These are phyloP conservation scores for Mycocentrospora acerina DNA, from an alignment of 2,329 filamentous ascomycete genomes.

Conservation along the genomic window DNA sequence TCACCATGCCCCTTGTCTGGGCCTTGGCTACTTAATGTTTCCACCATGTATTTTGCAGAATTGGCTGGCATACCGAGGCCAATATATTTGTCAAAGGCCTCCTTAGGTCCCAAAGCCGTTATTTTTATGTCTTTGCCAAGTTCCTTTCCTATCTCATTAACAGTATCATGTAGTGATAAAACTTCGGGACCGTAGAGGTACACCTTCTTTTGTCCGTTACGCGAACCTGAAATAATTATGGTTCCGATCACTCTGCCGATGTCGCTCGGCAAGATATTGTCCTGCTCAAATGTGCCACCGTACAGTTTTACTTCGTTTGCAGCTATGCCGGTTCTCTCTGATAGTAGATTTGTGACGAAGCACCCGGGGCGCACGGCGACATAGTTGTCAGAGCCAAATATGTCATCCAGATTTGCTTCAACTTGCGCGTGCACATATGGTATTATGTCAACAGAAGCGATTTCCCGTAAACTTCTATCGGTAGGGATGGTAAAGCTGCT, in stretches of 20 bases:
- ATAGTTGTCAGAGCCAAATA: constrained; percentile 43
- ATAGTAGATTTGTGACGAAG: constrained; percentile 49
- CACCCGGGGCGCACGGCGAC: constrained; percentile 46
- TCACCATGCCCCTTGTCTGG: constrained; percentile 8
- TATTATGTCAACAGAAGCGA: constrained; percentile 24
- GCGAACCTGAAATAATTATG: constrained; percentile 40
- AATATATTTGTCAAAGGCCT: constrained; percentile 16
- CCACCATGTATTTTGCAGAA: constrained; percentile 1
- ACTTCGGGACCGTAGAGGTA: constrained; percentile 43
- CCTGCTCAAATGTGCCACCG: constrained; percentile 34
- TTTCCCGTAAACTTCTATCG: constrained; percentile 13
- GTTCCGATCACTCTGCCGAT: constrained; percentile 49
- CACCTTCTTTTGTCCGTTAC: constrained; percentile 31
- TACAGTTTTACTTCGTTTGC: constrained; percentile 35
- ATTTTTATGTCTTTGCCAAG: constrained; percentile 39
- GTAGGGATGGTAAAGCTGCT: constrained; percentile 35
- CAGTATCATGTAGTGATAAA: constrained; percentile 30
- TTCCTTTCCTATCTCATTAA: constrained; percentile 30
- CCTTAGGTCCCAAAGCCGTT: constrained; percentile 14
- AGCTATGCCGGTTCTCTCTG: constrained; percentile 28
- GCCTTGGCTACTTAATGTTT: constrained; percentile 3
- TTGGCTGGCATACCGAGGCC: constrained; percentile 2
- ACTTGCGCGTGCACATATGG: constrained; percentile 47
- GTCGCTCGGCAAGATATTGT: constrained; percentile 48
- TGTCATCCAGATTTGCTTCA: constrained; percentile 47